phyloP scores from a whole-genome alignment of 371 early-diverging fungal genomes.

The Mucor velutinosus region DNA sequence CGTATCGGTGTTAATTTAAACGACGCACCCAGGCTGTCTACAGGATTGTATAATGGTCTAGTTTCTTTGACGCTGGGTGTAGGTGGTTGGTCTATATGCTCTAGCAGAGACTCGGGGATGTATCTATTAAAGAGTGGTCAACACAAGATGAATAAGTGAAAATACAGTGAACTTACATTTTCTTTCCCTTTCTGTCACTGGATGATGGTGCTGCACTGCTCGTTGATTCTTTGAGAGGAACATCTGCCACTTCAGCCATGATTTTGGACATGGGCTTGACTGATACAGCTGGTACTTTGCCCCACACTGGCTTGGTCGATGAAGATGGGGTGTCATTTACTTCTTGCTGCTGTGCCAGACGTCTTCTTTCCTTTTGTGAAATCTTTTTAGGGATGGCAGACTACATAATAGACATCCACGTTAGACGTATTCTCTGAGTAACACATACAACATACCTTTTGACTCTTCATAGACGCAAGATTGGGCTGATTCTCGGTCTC shows the following conservation, averaged over 20 bases:
- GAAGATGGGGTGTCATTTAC: conserved; percentile 16
- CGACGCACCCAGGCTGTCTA: conserved; percentile 25
- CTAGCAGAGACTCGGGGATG: conserved; percentile 23
- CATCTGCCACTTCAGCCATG: background rate
- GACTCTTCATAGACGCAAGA: background rate
- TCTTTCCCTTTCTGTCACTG: conserved; percentile 33
- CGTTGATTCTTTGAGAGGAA: background rate
- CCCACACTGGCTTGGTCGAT: conserved; percentile 44
- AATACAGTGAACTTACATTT: conserved; percentile 31
- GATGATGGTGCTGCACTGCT: background rate
- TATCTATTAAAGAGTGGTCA: conserved; percentile 27
- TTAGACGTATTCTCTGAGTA: background rate
- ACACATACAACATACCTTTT: conserved; percentile 13
- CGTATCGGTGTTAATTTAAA: conserved; percentile 35
- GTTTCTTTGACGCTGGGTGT: background rate
- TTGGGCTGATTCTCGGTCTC: conserved; percentile 24
- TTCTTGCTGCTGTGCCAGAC: conserved; percentile 36
- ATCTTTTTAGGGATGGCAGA: conserved; percentile 35
- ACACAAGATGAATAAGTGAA: background rate
- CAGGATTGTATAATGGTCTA: conserved; percentile 25
- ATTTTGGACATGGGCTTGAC: conserved; percentile 7
- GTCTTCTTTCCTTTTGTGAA: conserved; percentile 51
- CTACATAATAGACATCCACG: background rate
- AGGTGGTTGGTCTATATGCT: background rate
- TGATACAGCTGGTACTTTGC: conserved; percentile 22